These are phyloP conservation scores for Sphaerulina populicola DNA, from an alignment of 2,329 filamentous ascomycete species.

Conservation along the genomic window DNA sequence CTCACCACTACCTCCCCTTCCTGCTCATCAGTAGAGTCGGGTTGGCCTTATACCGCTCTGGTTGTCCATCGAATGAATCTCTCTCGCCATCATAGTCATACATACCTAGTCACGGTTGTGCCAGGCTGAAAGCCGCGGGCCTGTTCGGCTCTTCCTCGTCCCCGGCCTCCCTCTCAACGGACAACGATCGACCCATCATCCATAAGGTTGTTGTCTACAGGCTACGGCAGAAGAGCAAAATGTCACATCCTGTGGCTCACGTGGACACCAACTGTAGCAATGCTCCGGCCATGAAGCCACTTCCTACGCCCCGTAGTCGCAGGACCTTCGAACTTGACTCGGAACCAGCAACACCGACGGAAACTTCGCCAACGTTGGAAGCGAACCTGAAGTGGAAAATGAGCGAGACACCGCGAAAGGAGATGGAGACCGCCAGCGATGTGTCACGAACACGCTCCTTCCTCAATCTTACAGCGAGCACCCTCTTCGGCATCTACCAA, in stretches of 20 bases:
- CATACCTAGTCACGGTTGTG: background rate
- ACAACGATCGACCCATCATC: background rate
- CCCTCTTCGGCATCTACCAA: slow-evolving; percentile 84
- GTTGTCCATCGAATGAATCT: background rate
- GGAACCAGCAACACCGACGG: slow-evolving; percentile 3
- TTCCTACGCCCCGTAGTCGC: slow-evolving; percentile 58
- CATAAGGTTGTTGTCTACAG: background rate
- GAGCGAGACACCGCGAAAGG: background rate
- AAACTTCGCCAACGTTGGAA: slow-evolving; percentile 31
- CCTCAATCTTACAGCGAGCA: slow-evolving; percentile 79
- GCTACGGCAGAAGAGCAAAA: slow-evolving; percentile 6
- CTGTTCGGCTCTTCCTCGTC: background rate
- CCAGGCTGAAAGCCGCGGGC: background rate
- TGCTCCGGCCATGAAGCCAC: slow-evolving; percentile 16
- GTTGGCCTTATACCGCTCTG: background rate
- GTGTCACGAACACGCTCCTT: slow-evolving; percentile 62
- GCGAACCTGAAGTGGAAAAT: background rate
- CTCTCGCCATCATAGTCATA: background rate
- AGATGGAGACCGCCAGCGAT: slow-evolving; percentile 1
- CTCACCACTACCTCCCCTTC: background rate
- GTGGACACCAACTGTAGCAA: slow-evolving; percentile 22
- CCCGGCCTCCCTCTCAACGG: background rate
- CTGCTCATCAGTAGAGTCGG: background rate
- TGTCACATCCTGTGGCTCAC: slow-evolving; percentile 24
- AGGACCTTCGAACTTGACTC: slow-evolving; percentile 56